Base-by-base conservation (phyloP, 768 basidiomycete species). In the Epithele typhae region DNA sequence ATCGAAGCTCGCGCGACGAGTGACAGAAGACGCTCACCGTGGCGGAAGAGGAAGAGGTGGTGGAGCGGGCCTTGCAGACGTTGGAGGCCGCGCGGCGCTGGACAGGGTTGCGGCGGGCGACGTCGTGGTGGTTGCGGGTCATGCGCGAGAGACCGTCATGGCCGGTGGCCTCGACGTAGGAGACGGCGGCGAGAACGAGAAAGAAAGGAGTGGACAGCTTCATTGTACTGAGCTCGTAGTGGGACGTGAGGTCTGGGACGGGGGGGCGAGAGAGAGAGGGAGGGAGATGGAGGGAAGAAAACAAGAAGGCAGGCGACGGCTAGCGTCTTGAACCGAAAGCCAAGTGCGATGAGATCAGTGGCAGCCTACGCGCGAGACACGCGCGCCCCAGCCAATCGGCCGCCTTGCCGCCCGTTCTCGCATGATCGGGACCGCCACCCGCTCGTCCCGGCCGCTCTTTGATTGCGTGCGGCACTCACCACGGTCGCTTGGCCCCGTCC, bases 161-260 rank as follows among this genome's bases (percentile, higher is more conserved):
- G 35, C 68, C 71, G 33, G 62, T 45, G 37, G 62, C 68, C 39
- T 63, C 57, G 40, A 56, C 64, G 38, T 55, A 49, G 25, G 62
- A 61, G 43, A 51, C 47, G 41, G 60, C 48, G 36, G 55, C 54
- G 39, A 54, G 53, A 48, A 69, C 55, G 35, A 71, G 58, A 49
- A 72, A 59, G 42, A 79, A 59, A 55, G 73, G 59, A 53, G 69
- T 58, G 43, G 66, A 56, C 51, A 73, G 48, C 68, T 71, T 77
- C 78, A 79, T 78, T 49, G 51, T 39, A 33, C 43, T 18, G 49
- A 43, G 40, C 40, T 37, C 36, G 46, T 42, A 19, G 42, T 23
- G 37, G 43, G 43, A 54, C 40, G 55, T 47, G 43, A 37, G 44
- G 48, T 42, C 37, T 40, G 23, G 36, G 25, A 12, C 30, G 42